Base-by-base conservation (phyloP, 2,329 filamentous ascomycete genomes). In the Lachnellula suecica region DNA sequence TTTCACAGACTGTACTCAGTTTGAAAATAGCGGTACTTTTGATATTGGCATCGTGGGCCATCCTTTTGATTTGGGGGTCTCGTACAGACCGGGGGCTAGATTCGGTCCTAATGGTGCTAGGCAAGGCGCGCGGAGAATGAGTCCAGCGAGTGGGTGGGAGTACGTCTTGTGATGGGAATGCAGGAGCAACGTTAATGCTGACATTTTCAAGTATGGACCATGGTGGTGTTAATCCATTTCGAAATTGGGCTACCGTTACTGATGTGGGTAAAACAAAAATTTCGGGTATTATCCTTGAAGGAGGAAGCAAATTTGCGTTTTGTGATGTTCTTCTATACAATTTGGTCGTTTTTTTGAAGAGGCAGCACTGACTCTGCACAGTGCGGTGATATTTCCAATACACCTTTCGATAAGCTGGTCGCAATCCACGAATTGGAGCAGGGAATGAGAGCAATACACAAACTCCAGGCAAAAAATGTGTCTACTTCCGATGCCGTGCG, bases 41-140 rank as follows among this genome's bases (percentile, higher is more conserved):
- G 64, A 66, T 46, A 64, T 66, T 47, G 64, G 60, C 1, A 63
- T 66, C 22, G 59, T 66, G 11, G 64, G 64, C 4, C 63, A 65
- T 51, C 63, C 64, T 4, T 66, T 66, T 49, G 64, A 66, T 52
- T 52, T 66, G 1, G 63, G 63, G 4, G 63, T 66, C 2, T 55
- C 61, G 1, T 67, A 66, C 57, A 50, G 64, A 38, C 63, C 64
- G 9, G 64, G 64, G 10, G 60, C 62, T 17, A 58, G 64, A 47
- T 66, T 66, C 52, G 64, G 64, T 8, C 64, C 64, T 2, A 64
- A 63, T 59, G 64, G 60, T 27, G 63, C 60, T 10, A 49, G 64
- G 13, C 59, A 64, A 50, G 64, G 60, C 29, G 60, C 59, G 13
- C 43, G 62, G 24, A 59, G 63, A 27, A 42, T 67, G 25, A 60